Percentiles rank a stretch among this genome's conserved stretches.
These are phyloP conservation scores for Borovskyia barvae DNA, from an alignment of 208 protist genomes.

Conservation along the genomic window DNA sequence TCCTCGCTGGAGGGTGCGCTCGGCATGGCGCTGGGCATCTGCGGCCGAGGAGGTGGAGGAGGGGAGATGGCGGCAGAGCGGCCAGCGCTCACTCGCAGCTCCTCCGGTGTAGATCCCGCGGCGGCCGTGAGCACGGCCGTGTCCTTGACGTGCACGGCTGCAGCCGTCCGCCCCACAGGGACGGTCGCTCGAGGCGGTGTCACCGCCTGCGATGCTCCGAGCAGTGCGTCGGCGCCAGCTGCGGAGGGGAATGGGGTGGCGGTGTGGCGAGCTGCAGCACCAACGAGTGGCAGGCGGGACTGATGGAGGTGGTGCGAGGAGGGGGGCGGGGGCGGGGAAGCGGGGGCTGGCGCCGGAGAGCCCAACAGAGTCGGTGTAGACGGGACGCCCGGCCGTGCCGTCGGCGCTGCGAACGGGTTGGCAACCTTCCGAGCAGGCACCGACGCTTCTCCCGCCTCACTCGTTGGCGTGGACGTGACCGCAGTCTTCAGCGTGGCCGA, in stretches of 20 bases:
- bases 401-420: slow-evolving; percentile 44
- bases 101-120: background rate
- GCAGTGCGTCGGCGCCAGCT: background rate
- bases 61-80: background rate
- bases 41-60: background rate
- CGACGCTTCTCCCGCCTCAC: background rate
- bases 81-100: slow-evolving; percentile 10
- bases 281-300: background rate
- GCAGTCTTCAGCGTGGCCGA: background rate
- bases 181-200: slow-evolving; percentile 17
- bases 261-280: background rate
- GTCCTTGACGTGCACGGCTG: background rate
- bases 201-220: slow-evolving; percentile 14
- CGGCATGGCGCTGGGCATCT: background rate
- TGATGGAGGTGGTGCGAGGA: background rate
- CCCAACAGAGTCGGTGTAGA: background rate
- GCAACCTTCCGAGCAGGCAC: slow-evolving; percentile 11
- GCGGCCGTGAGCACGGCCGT: slow-evolving; percentile 8
- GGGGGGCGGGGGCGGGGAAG: background rate
- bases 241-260: background rate
- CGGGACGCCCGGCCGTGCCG: background rate
- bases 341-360: background rate
- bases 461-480: background rate
- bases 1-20: too few relatives aligned
- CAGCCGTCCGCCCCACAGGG: background rate